Base-by-base conservation (phyloP, 2,329 filamentous ascomycete species). In the Cryphonectria carpinicola region DNA sequence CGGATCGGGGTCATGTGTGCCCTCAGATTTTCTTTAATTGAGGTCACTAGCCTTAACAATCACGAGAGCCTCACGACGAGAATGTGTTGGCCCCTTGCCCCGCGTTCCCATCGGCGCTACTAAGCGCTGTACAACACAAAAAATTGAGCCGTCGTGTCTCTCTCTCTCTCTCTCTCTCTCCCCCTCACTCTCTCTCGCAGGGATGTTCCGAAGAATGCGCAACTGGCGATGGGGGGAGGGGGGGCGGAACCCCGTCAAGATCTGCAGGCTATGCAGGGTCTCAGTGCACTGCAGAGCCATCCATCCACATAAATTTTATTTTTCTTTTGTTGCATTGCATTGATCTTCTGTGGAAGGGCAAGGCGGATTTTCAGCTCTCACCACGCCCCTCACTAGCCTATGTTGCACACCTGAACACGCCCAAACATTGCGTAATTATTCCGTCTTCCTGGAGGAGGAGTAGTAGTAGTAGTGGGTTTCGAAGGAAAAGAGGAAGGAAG, bases 1-100 rank as follows among this genome's bases (percentile, higher is more conserved):
- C 13, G 11, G 37, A 39, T 39, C 32, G 7, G 54, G 61, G 64
- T 70, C 70, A 72, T 70, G 70, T 67, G 65, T 46, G 39, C 64
- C 22, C 32, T 60, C 56, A 49, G 11, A 64, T 28, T n/a, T 62
- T 68, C 37, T 19, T 10, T 6, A 28, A 28, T 28, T 28, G 7
- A 28, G 56, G 65, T n/a, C n/a, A 41, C 43, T 68, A 54, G 37
- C 43, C 68, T 65, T 28, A 39, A 37, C 56, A 61, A 28, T 60
- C 65, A 61, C 37, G 52, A 61, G n/a, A 43, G 54, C 49, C 64
- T 66, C 64, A 39, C 32, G 46, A 39, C 37, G 37, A 39, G 37
- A 37, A 39, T 39, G 8, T 39, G 37, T 2, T 39, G 37, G 28
- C 28, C 28, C 7, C 37, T 10, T 39, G 37, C 37, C 37, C 37